phyloP scores from a whole-genome alignment of 139 green algal species.

The Mesotaenium endlicherianum region DNA sequence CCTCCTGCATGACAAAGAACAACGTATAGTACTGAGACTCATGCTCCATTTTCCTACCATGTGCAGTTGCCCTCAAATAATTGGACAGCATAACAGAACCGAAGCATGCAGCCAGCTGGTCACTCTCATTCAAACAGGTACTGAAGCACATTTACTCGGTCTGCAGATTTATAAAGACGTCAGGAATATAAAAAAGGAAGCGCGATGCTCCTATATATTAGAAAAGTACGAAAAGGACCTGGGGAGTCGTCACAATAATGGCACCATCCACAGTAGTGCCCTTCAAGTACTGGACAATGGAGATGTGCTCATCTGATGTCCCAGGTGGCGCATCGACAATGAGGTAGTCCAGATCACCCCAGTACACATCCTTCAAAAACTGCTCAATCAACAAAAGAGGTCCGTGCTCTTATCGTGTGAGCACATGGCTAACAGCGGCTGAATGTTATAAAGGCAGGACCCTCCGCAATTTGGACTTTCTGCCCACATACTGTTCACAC shows the following conservation, averaged over 20 bases:
- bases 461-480: no score
- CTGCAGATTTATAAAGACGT: neutral
- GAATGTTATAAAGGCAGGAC: no score
- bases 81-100: neutral
- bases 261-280: slow-evolving; percentile 66
- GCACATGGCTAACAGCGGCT: no score
- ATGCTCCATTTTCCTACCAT: neutral
- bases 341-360: slow-evolving; percentile 92
- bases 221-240: neutral
- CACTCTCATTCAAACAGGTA: neutral
- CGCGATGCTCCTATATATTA: neutral
- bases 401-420: no score
- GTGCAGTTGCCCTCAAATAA: no score
- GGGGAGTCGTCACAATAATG: slow-evolving; percentile 75
- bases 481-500: no score
- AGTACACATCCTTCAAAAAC: slow-evolving; percentile 95
- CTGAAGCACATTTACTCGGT: neutral
- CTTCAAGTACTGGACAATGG: slow-evolving; percentile 81
- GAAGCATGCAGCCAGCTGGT: neutral
- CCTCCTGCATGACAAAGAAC: slow-evolving; percentile 69
- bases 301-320: slow-evolving; percentile 97
- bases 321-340: slow-evolving; percentile 95
- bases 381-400: slow-evolving; percentile 53
- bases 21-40: neutral
- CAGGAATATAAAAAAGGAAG: neutral